These are phyloP conservation scores for Citropsis articulata DNA, from an alignment of 345 rosid genomes.

Conservation along the genomic window DNA sequence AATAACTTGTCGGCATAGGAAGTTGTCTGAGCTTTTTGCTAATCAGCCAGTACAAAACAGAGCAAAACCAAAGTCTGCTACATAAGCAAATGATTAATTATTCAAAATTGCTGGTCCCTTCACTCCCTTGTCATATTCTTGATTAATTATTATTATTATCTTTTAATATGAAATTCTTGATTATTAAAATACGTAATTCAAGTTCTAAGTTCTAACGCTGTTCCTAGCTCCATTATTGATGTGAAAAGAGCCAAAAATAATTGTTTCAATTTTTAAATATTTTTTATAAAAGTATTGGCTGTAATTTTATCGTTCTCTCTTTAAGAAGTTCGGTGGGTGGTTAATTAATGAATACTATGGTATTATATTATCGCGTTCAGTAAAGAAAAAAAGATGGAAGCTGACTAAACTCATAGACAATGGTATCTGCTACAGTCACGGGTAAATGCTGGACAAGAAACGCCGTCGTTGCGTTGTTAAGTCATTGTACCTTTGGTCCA, in stretches of 20 bases:
- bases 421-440: no score
- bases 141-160: no score
- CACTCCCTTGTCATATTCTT: neutral
- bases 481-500: no score
- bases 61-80: neutral
- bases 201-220: neutral
- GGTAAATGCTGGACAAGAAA: no score
- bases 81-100: no score
- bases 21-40: neutral
- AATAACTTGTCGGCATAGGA: conserved; percentile 9
- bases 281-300: neutral
- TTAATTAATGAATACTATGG: no score
- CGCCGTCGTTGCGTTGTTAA: no score
- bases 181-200: neutral
- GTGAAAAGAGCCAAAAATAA: neutral
- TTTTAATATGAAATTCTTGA: no score
- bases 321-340: neutral
- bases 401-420: no score
- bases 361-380: no score
- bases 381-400: no score
- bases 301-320: no score
- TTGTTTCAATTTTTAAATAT: neutral
- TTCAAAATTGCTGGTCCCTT: neutral
- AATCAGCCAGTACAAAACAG: neutral
- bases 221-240: neutral